Evolutionary conservation across 139 green algal species (phyloP), one percentile per base, ranked within the genome.

Genomic region (Chlamydomonas sphaeroides): DNA sequence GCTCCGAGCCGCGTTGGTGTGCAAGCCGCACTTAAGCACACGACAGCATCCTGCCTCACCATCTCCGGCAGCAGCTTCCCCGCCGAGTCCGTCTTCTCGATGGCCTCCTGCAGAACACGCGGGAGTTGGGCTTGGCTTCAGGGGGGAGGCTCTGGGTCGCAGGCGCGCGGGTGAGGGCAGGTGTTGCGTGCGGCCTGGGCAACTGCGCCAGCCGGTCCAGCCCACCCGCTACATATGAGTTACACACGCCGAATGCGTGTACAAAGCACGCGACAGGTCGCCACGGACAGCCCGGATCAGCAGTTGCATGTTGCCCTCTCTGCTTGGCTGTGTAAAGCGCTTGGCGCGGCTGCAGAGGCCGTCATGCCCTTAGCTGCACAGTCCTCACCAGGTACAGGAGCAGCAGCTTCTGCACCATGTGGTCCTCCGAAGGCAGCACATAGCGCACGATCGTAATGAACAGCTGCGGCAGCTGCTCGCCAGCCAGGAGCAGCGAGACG

Each of bases 391-490:
- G 88, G 85, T 99, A 99, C 38, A 99, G 90, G 35, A 99, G 92
- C 83, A 99, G 89, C 59, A 99, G 92, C 87, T 99, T 99, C 87
- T 99, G 97, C 48, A 99, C 92, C 28, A 92, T 95, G 86, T 99
- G 95, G 89, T 99, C 96, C 83, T 99, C 97, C 5, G 91, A 97
- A 14, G 97, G 97, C 62, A 99, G 91, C 25, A 99, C 97, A 79
- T 99, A 99, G 68, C 97, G 94, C 38, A 99, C 96, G 72, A 99
- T 98, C 26, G 97, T 99, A 83, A 99, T 99, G 92, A 99, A 99
- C 20, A 99, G 92, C 49, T 92, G 87, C 4, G 97, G 96, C 41
- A 99, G 84, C 88, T 97, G 93, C 90, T 99, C 97, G 10, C 97
- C 97, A 65, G 94, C 96, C 17, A 99, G 85, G 79, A 99, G 88